Evolutionary conservation across 192 early-diverging fungal genomes (phyloP), one percentile per base, ranked within the genome.

Genomic region (Geranomyces variabilis): DNA sequence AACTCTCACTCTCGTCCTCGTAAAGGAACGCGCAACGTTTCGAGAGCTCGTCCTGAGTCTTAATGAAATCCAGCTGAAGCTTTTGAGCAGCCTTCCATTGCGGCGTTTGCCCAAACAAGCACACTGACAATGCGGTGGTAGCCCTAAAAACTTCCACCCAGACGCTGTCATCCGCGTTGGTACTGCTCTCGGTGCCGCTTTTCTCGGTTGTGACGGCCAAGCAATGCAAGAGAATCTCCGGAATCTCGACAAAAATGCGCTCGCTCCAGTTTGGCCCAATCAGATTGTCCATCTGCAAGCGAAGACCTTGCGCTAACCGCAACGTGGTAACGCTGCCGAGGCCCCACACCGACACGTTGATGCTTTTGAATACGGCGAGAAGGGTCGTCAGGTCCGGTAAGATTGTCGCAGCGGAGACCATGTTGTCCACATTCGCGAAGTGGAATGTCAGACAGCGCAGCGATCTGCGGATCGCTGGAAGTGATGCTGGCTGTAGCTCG

Each of bases 141-240:
- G 83, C 66, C 19, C 79, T 86, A 3, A 89, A 87, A 10, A 91
- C 89, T 78, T 93, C 90, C 0, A 89, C 84, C 87, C 88, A 93
- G 15, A 83, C 67, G 49, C 71, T 73, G 12, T 75, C 61, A 12
- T 51, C 66, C 9, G 64, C 72, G 24, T 24, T 53, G 29, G 17
- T 26, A 12, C 30, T 59, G 17, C 22, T 65, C 0, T 41, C 45
- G 17, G 30, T n/a, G 12, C 24, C 36, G 13, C 24, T 29, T 7
- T 58, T 46, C 21, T 78, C 67, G 2, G 75, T 73, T 19, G 79
- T 75, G 15, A 78, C 49, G 5, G 86, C 83, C 72, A 92, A 79
- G 43, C 80, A 83, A 1, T 75, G 82, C 0, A 87, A 65, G 17
- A 74, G 30, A 1, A 92, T 61, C 15, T 80, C 76, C 22, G 90